Percentiles rank a stretch among this genome's conserved stretches.
Conservation (phyloP, 1,284 basidiomycete species). For the Rhodotorula glutinis region DNA sequence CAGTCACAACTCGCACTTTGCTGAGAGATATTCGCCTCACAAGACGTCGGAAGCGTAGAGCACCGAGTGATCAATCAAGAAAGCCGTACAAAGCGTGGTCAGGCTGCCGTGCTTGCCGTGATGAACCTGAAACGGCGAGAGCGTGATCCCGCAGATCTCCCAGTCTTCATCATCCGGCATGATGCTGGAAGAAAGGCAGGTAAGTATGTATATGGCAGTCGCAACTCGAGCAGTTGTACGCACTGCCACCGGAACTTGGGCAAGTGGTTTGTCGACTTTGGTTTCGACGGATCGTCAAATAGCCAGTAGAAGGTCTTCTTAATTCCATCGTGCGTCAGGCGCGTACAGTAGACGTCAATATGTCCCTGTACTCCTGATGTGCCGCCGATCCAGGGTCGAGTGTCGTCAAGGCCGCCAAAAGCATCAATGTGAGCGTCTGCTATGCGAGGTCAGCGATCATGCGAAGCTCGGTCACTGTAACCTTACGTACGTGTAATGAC, state of each 20-base stretch:
- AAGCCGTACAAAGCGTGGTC: background rate
- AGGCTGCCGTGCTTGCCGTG: constrained; percentile 46
- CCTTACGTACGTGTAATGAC: constrained; percentile 66
- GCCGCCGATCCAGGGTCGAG: constrained; percentile 64
- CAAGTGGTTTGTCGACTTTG: constrained; percentile 72
- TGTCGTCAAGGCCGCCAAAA: constrained; percentile 76
- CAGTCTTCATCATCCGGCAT: constrained; percentile 64
- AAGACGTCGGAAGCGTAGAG: background rate
- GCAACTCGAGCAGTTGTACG: background rate
- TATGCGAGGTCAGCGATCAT: background rate
- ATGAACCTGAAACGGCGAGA: constrained; percentile 63
- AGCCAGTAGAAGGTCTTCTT: constrained; percentile 61
- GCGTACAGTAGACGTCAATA: constrained; percentile 65
- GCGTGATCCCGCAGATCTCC: constrained; percentile 60
- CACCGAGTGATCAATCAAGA: background rate
- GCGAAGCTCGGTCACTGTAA: no score
- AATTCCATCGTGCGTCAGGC: constrained; percentile 54
- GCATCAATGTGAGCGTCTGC: constrained; percentile 49
- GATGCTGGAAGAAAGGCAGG: constrained; percentile 47
- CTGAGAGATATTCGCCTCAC: background rate
- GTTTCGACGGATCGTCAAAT: constrained; percentile 59
- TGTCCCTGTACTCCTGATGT: constrained; percentile 60
- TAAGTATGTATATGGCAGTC: background rate
- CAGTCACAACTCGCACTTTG: background rate
- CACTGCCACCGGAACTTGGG: constrained; percentile 68